Base-by-base conservation (phyloP, 495 filamentous ascomycete species). In the Podospora didyma region DNA sequence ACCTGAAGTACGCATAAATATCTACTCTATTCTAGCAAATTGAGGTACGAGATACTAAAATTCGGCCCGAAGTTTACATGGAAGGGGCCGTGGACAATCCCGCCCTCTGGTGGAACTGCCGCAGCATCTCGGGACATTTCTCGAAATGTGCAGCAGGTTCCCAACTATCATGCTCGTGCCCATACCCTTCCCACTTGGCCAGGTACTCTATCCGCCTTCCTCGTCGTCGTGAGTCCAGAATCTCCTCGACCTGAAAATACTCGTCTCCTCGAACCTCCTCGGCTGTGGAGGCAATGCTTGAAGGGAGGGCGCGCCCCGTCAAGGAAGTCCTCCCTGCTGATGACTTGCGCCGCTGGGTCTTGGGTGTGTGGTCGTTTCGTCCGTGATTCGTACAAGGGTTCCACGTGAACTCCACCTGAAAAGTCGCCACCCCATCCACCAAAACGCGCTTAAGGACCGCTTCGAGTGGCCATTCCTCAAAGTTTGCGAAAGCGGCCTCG, bases 171-270 rank as follows among this genome's bases (percentile, higher is more conserved):
- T 61, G 54, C 59, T 51, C 22, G 26, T 61, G 17, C 59, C 49
- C 17, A 53, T 61, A 57, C 44, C 59, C 54, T 51, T 2, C 49
- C 58, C 49, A 61, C 53, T 60, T 60, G 20, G 56, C 58, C 39
- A 51, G 24, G 57, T 59, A 59, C 57, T 56, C 58, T 49, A n/a
- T 4, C 50, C 54, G 16, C 23, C 20, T 16, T 54, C 22, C 41
- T 53, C 47, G 2, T 24, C n/a, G 41, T 56, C 53, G 52, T 28
- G 0, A 53, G 41, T 47, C 55, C 49, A 46, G 17, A 56, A 56
- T 44, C 1, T 56, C 58, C 58, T 60, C 53, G 45, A 61, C 58
- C 16, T 56, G 1, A 49, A 61, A 61, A 61, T 57, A 61, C 44
- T 61, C 45, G 49, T 24, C 50, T 2, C 21, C 53, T 49, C 50